Conservation (phyloP, 2,329 filamentous ascomycete genomes). For the Pezicula radicicola region DNA sequence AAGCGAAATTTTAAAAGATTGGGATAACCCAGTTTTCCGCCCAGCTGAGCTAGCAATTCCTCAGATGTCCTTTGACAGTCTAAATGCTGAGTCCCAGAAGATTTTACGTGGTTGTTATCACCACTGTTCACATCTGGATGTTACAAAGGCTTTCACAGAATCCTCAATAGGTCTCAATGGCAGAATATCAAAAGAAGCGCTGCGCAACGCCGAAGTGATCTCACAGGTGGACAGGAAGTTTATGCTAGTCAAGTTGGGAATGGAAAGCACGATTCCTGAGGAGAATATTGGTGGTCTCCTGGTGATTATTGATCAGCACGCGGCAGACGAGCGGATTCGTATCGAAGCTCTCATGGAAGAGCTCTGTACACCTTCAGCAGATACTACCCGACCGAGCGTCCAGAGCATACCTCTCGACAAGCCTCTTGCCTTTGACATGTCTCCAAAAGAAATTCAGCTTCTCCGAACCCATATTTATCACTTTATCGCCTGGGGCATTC, state of each 20-base stretch:
- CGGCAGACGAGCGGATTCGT: slow-evolving; percentile 83
- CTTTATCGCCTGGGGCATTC: slow-evolving; percentile 72
- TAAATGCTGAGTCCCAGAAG: slow-evolving; percentile 15
- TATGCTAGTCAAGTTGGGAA: slow-evolving; percentile 62
- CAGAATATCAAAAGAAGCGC: slow-evolving; percentile 57
- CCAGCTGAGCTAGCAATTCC: slow-evolving; percentile 43
- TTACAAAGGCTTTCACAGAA: slow-evolving; percentile 23
- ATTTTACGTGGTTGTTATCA: slow-evolving; percentile 19
- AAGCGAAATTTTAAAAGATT: slow-evolving; percentile 55
- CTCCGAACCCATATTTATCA: slow-evolving; percentile 50
- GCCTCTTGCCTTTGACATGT: slow-evolving; percentile 63
- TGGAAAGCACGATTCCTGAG: neutral
- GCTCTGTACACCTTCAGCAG: slow-evolving; percentile 38
- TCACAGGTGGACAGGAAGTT: slow-evolving; percentile 90
- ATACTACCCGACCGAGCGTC: slow-evolving; percentile 14
- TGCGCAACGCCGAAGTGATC: slow-evolving; percentile 64
- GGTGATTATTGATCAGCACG: slow-evolving; percentile 87
- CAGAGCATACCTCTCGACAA: slow-evolving; percentile 40
- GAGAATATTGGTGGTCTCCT: slow-evolving; percentile 40
- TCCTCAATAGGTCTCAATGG: slow-evolving; percentile 28
- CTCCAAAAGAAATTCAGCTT: slow-evolving; percentile 54
- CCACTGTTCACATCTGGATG: slow-evolving; percentile 24
- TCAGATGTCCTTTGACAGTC: slow-evolving; percentile 30
- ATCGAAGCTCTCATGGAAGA: slow-evolving; percentile 70
- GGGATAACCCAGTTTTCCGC: slow-evolving; percentile 77